Conservation (phyloP, 345 rosid genomes). For the Euphorbia pulcherrima region DNA sequence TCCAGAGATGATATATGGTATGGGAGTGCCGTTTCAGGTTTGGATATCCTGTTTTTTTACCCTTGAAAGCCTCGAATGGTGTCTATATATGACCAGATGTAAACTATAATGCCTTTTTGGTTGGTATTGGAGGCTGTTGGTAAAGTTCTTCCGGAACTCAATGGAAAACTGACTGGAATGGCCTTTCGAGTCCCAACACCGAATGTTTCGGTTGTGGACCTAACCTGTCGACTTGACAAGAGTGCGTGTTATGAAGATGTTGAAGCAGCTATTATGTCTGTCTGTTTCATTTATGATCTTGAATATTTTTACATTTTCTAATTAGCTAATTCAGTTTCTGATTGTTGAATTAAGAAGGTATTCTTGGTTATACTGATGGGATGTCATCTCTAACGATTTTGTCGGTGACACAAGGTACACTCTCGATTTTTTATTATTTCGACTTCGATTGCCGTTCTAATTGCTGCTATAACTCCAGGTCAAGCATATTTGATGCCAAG, state of each 20-base stretch:
- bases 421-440: not conserved
- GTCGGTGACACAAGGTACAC: slow-evolving; percentile 82
- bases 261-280: slow-evolving; percentile 87
- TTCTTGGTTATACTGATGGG: slow-evolving; percentile 95
- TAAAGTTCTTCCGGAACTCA: slow-evolving; percentile 95
- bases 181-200: slow-evolving; percentile 99
- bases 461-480: slow-evolving; percentile 42
- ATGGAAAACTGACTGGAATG: slow-evolving; percentile 99
- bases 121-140: slow-evolving; percentile 75
- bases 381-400: slow-evolving; percentile 93
- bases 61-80: too few species aligned
- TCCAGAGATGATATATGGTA: too few species aligned
- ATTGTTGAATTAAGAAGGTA: slow-evolving; percentile 52
- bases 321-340: slow-evolving; percentile 6
- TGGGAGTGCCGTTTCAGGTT: too few species aligned
- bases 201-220: slow-evolving; percentile 93
- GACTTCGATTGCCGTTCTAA: not conserved
- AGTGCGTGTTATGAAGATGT: slow-evolving; percentile 90
- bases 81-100: too few species aligned
- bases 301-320: not conserved
- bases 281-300: not conserved
- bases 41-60: too few species aligned
- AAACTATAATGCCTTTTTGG: too few species aligned
- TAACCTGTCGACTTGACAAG: slow-evolving; percentile 94
- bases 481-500: slow-evolving; percentile 96